These are phyloP conservation scores for Solanum hybrid DNA, from an alignment of 305 asterid species.

Conservation along the genomic window DNA sequence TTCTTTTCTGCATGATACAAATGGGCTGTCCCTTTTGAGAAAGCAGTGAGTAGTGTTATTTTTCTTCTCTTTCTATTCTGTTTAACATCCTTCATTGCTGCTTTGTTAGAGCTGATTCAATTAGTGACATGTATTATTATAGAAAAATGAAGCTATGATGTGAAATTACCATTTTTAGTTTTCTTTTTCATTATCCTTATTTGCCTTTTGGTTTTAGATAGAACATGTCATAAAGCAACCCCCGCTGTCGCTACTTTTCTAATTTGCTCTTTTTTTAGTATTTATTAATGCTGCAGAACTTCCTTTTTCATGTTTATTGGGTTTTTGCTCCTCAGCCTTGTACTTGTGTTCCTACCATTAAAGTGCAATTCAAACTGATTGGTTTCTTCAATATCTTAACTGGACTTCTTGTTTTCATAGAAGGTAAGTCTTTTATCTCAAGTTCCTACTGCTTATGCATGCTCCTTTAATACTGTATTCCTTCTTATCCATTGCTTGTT, in stretches of 20 bases:
- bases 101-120: background rate
- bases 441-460: background rate
- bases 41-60: slow-evolving; percentile 37
- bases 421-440: background rate
- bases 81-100: background rate
- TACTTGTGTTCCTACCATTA: background rate
- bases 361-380: background rate
- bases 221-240: background rate
- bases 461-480: background rate
- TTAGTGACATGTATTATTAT: background rate
- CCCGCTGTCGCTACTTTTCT: background rate
- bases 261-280: background rate
- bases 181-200: background rate
- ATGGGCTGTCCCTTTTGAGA: slow-evolving; percentile 71
- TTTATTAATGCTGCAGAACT: background rate
- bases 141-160: background rate
- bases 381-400: background rate
- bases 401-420: background rate
- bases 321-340: background rate
- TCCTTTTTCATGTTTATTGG: background rate
- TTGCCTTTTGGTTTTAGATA: background rate
- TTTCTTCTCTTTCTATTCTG: background rate
- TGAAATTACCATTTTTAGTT: background rate
- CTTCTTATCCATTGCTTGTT: background rate
- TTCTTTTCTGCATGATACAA: slow-evolving; percentile 94